Conservation (phyloP, 2,329 filamentous ascomycete genomes). For the Aspergillus ruber region DNA sequence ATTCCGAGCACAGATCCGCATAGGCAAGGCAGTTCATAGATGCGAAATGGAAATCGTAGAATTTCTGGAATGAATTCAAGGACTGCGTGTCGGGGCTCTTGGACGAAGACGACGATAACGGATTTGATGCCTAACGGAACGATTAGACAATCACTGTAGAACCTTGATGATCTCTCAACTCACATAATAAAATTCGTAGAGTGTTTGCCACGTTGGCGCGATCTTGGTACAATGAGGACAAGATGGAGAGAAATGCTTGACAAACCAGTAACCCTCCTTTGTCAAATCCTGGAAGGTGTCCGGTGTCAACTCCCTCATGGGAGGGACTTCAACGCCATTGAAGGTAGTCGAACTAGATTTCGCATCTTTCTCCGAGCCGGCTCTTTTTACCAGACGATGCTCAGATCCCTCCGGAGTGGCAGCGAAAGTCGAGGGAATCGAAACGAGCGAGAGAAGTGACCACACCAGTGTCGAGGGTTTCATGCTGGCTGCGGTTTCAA, state of each 20-base stretch:
- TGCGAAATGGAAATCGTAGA: slow-evolving; percentile 85
- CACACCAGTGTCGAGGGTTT: slow-evolving; percentile 30
- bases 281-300: slow-evolving; percentile 43
- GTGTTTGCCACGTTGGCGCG: slow-evolving; percentile 80
- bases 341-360: slow-evolving; percentile 37
- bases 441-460: slow-evolving; percentile 33
- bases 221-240: slow-evolving; percentile 69
- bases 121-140: slow-evolving; percentile 63
- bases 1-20: slow-evolving; percentile 66
- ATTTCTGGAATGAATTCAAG: slow-evolving; percentile 65
- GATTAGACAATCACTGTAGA: slow-evolving; percentile 15
- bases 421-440: slow-evolving; percentile 25
- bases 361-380: slow-evolving; percentile 10
- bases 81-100: slow-evolving; percentile 46
- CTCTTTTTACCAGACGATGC: slow-evolving; percentile 23
- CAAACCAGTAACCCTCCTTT: slow-evolving; percentile 49
- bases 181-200: slow-evolving; percentile 83
- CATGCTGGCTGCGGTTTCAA: slow-evolving; percentile 24
- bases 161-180: slow-evolving; percentile 8
- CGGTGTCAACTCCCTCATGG: slow-evolving; percentile 44
- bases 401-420: slow-evolving; percentile 17
- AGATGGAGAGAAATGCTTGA: slow-evolving; percentile 48
- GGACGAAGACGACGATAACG: slow-evolving; percentile 48
- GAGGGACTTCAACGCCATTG: slow-evolving; percentile 47
- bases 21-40: slow-evolving; percentile 79